Evolutionary conservation across 306 rosid genomes (phyloP).

Genomic region (Sechiopsis laciniata): DNA sequence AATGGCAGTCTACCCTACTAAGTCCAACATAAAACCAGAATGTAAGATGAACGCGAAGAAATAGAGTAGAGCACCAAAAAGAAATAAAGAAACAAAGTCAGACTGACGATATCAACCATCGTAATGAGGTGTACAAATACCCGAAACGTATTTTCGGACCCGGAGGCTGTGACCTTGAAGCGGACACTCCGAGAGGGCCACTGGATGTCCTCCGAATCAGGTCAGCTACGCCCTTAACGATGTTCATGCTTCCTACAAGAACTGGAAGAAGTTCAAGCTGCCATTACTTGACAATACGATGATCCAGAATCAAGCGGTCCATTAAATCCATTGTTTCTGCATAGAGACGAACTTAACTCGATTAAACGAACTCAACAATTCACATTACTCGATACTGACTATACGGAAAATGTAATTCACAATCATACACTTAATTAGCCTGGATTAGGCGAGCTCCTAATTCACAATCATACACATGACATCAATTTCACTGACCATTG

Average conservation of each 20-base stretch:
- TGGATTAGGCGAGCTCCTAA: too few relatives aligned
- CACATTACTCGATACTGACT: neutral
- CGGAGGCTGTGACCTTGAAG: conserved; percentile 60
- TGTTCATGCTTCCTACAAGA: conserved; percentile 62
- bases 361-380: conserved; percentile 3
- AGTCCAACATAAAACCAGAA: neutral
- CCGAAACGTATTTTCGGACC: conserved; percentile 78
- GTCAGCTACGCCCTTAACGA: conserved; percentile 95
- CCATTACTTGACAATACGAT: conserved; percentile 30
- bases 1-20: conserved; percentile 1
- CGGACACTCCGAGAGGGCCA: conserved; percentile 51
- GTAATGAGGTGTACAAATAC: conserved; percentile 29
- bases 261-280: conserved; percentile 30
- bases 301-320: conserved; percentile 20
- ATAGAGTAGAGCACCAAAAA: neutral
- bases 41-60: neutral
- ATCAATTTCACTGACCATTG: neutral
- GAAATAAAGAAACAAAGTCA: neutral
- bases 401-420: neutral
- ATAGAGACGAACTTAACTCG: neutral
- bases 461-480: neutral
- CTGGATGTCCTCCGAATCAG: conserved; percentile 87
- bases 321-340: conserved; percentile 39
- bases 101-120: neutral
- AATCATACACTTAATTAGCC: neutral